Evolutionary conservation across 2,329 filamentous ascomycete genomes (phyloP), one percentile per base, ranked within the genome.

Genomic region (Aspergillus novoparasiticus): DNA sequence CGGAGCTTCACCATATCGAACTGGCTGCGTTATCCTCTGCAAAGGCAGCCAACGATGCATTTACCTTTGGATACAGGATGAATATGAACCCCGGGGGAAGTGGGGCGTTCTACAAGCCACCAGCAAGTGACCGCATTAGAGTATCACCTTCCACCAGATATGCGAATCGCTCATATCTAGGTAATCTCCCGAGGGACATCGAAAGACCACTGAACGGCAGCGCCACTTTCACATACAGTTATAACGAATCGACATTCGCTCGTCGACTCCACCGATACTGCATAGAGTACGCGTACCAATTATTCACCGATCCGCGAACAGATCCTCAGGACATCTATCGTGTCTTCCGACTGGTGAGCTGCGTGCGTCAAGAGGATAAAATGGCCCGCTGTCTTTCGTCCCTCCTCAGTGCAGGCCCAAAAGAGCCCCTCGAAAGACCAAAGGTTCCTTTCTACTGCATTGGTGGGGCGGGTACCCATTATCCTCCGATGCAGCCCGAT

Each of bases 381-480:
- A 73, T 84, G 26, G 65, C 79, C 32, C 70, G 72, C 14, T 74
- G 75, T 1, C 79, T 85, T 60, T 61, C 67, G 34, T 57, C 68
- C 6, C 67, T 81, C 10, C 72, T 86, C 10, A 71, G 73, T 11
- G 74, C 78, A 6, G 73, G 72, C 4, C 70, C 76, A 1, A 68
- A 74, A 62, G 84, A 85, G 14, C 79, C 84, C 0, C 77, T 93
- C 2, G 83, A 87, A 61, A 79, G 85, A 59, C 88, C 85, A 80
- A 79, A 81, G 4, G 82, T 84, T 4, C 89, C 90, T 0, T 89
- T 90, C 59, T 83, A 88, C 41, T 83, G 88, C 65, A 80, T 93
- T 21, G 90, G 90, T 1, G 89, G 89, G 2, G 84, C 89, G 0
- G 90, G 90, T 0, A 89, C 87, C 1, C 89, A 89, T 70, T 91